A percentile compares a stretch with the other conserved stretches of the same genome.
Evolutionary conservation across 345 rosid species (phyloP).

Genomic region (Eucalyptus lansdowneana): DNA sequence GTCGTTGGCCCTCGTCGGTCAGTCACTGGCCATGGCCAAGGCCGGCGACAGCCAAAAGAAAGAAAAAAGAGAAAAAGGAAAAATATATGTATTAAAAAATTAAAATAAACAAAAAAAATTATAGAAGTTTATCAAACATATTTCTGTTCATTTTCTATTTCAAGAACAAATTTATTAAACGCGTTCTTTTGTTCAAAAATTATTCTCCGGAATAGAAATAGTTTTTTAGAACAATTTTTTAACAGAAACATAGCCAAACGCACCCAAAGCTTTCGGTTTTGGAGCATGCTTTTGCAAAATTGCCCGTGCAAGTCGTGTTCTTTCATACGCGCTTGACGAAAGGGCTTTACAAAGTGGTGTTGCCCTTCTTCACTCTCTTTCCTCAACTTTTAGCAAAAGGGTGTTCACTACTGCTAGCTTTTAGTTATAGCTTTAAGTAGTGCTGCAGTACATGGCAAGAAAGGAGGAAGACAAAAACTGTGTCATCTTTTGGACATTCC

Average conservation of each 20-base stretch:
- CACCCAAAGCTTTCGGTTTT: background rate
- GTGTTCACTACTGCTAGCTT: background rate
- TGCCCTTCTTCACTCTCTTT: no score
- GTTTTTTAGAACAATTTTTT: fast-evolving
- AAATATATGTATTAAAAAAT: no score
- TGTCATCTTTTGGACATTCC: background rate
- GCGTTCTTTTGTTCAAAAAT: fast-evolving
- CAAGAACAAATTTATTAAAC: no score
- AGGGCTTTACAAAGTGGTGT: background rate
- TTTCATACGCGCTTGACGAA: background rate
- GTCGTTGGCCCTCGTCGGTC: no score
- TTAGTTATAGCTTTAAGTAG: background rate
- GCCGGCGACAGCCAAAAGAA: fast-evolving
- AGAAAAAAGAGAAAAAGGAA: no score
- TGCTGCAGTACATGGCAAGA: background rate
- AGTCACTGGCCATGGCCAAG: fast-evolving
- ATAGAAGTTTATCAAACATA: fast-evolving
- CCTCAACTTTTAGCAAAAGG: no score
- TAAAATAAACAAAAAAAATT: no score
- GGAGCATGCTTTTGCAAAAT: background rate
- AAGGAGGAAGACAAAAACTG: background rate
- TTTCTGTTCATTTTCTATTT: no score
- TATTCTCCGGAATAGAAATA: fast-evolving
- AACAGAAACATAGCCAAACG: fast-evolving
- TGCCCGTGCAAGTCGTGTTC: background rate